phyloP scores from a whole-genome alignment of 768 basidiomycete genomes.

The Serendipita sp. region DNA sequence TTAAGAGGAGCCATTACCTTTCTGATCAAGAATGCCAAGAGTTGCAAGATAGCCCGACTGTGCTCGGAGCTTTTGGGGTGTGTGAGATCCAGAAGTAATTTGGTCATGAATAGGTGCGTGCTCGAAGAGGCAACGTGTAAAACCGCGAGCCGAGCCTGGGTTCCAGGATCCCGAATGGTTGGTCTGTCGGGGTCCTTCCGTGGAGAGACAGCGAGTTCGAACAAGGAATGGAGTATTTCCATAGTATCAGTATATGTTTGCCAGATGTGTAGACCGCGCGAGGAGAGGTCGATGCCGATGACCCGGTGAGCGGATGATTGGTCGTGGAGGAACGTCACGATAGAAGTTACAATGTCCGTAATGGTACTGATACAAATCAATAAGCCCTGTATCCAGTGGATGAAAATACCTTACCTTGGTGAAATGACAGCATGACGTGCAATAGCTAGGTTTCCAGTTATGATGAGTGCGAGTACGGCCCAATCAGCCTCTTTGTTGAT shows the following conservation, averaged over 20 bases:
- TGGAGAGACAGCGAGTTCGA: conserved; percentile 56
- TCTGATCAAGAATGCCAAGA: conserved; percentile 84
- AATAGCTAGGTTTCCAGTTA: conserved; percentile 70
- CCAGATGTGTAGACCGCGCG: conserved; percentile 87
- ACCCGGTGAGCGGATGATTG: conserved; percentile 48
- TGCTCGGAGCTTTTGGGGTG: conserved; percentile 54
- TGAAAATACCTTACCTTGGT: conserved; percentile 35
- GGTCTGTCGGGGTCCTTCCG: conserved; percentile 46
- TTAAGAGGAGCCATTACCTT: conserved; percentile 30
- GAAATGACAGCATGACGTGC: conserved; percentile 67
- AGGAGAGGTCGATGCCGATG: conserved; percentile 77
- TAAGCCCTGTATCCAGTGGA: not conserved
- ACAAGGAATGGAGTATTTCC: conserved; percentile 71
- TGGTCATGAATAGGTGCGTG: conserved; percentile 87
- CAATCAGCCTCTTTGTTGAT: conserved; percentile 40
- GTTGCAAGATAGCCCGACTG: conserved; percentile 77
- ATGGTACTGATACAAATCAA: conserved; percentile 37
- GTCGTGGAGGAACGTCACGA: conserved; percentile 62
- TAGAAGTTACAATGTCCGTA: conserved; percentile 71
- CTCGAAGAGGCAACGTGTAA: conserved; percentile 70
- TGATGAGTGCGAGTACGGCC: conserved; percentile 56
- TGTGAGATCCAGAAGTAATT: conserved; percentile 77
- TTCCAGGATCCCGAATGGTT: conserved; percentile 47
- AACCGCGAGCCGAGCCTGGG: conserved; percentile 70
- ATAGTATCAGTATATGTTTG: conserved; percentile 86